Base-by-base conservation (phyloP, 2,329 filamentous ascomycete species). In the Penicillium sp. region DNA sequence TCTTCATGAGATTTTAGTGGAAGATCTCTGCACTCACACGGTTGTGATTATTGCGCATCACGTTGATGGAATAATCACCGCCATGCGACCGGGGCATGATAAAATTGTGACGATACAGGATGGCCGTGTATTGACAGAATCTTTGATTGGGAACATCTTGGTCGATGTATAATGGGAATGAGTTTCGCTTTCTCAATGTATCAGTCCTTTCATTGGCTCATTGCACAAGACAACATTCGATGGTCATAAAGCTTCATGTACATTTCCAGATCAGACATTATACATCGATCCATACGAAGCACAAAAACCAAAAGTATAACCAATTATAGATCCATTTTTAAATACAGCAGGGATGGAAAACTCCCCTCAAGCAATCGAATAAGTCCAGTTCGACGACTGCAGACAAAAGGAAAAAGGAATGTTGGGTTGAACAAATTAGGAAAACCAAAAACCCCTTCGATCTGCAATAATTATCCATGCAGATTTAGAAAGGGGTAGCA, bases 401-500 rank as follows among this genome's bases (percentile, higher is more conserved):
- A 62, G 63, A 71, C 66, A 69, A 62, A 69, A 54, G 63, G 64
- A 66, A 63, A 66, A 51, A 51, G 54, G 51, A 57, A 53, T 56
- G 60, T 46, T 57, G 55, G 47, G 55, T 47, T 43, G 26, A 50
- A 56, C 52, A 60, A 31, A 43, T 48, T 49, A 61, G 59, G 61
- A 58, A 65, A 21, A 13, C 4, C 16, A n/a, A 56, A 64, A 62
- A n/a, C 37, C 29, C 54, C 47, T 33, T 16, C 14, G 5, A 48
- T 53, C 56, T 53, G 62, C 61, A 49, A 55, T 52, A 47, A 26
- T 21, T 44, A 45, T 29, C 14, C 22, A 43, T 54, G 54, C 62
- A 61, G 59, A 54, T 21, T 22, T 21, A 22, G 39, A 42, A 7
- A 22, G 19, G 46, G 29, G 33, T 49, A 31, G 11, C 11, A 48